These are phyloP conservation scores for Closterium sp. DNA, from an alignment of 139 green algal genomes.

Conservation along the genomic window DNA sequence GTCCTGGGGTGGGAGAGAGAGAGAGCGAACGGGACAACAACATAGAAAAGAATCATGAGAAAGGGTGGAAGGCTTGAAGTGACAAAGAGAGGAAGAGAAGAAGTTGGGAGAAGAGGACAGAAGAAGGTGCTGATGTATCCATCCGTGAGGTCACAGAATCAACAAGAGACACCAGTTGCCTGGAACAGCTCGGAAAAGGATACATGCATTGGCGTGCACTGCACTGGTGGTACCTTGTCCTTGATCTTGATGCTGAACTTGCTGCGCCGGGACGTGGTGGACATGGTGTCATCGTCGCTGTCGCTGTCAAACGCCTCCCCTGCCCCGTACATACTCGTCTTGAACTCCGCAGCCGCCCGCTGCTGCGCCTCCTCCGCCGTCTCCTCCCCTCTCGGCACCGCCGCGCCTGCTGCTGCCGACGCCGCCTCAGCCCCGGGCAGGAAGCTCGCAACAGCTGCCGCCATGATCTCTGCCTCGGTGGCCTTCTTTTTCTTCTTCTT, in stretches of 20 bases:
- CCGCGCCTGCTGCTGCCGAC: not conserved
- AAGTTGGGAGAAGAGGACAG: no score
- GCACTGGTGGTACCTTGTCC: not conserved
- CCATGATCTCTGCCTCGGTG: constrained; percentile 12
- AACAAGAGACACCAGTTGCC: not conserved
- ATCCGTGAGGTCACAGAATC: no score
- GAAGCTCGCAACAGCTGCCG: not conserved
- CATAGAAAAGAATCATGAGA: not conserved
- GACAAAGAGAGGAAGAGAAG: not conserved
- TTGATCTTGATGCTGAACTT: not conserved
- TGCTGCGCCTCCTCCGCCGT: constrained; percentile 26
- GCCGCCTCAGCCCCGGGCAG: not conserved
- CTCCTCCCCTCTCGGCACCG: not conserved
- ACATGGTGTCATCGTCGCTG: not conserved
- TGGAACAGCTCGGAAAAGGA: not conserved
- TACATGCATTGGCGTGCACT: no score
- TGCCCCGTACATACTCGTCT: not conserved
- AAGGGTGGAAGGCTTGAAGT: no score
- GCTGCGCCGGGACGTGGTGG: not conserved
- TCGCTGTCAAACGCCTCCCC: constrained; percentile 25
- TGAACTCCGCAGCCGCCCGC: constrained; percentile 34
- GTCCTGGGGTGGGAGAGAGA: not conserved
- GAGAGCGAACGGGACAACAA: not conserved
- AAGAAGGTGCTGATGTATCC: no score
- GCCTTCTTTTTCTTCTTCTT: constrained; percentile 15